Evolutionary conservation across 2,329 filamentous ascomycete species (phyloP), one percentile per base, ranked within the genome.

Genomic region (Zymoseptoria crescenta): DNA sequence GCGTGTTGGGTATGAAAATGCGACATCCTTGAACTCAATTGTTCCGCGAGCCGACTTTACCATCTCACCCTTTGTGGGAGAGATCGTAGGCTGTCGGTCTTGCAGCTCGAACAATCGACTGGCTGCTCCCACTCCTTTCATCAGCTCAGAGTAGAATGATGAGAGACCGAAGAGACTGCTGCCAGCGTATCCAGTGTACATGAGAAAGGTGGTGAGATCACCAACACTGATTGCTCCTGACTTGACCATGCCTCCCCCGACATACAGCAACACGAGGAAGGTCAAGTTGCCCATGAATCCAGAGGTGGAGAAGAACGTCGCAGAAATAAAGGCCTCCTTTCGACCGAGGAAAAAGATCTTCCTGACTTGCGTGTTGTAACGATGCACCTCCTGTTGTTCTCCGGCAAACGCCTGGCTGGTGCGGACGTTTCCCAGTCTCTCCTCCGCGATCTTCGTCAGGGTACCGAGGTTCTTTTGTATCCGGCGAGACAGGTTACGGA

Each of bases 71-170:
- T 87, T 85, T 0, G 95, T 99, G 20, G 92, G 85, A n/a, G 87
- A 87, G 62, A 97, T 95, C 2, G 86, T 87, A 0, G 92, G 89
- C 59, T 89, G 80, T 63, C 94, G 87, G 73, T 99, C 94, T 72
- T 97, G 92, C 5, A 99, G 82, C 72, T 99, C 94, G 70, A 99
- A 99, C 1, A 99, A 80, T 61, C 94, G 88, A 69, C 88, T 96
- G n/a, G 94, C 94, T 49, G 94, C 94, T 69, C 95, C 94, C 3
- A 96, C 93, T 49, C 95, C 95, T 75, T 99, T 99, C 94, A 99
- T 99, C 62, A 99, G 81, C 73, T 99, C 94, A 0, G 92, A 96
- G 75, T 96, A 99, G 76, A 99, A 99, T 58, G 89, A 91, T 3
- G 91, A 96, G 1, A 99, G 80, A 3, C 94, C 94, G 67, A 97